Conservation (phyloP, 2,329 filamentous ascomycete species). For the Lachnellula subtilissima region DNA sequence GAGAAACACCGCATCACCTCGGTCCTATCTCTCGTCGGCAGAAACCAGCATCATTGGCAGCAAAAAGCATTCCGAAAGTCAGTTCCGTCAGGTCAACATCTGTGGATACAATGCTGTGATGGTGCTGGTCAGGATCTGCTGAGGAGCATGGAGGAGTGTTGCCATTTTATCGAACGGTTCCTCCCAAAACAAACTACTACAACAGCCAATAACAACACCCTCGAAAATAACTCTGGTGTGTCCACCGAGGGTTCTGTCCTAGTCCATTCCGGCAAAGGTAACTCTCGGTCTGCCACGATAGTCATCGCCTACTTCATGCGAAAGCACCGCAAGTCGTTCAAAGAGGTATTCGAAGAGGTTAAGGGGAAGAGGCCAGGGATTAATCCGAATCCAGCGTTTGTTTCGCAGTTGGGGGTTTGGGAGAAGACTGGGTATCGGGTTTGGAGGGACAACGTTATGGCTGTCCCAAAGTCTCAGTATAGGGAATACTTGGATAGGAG, state of each 20-base stretch:
- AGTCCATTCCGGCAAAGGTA: slow-evolving; percentile 33
- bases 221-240: background rate
- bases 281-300: slow-evolving; percentile 32
- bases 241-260: slow-evolving; percentile 16
- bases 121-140: background rate
- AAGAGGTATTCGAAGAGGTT: background rate
- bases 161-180: background rate
- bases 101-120: background rate
- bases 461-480: background rate
- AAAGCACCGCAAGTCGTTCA: slow-evolving; percentile 9
- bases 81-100: background rate
- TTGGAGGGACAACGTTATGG: slow-evolving; percentile 26
- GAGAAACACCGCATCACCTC: background rate
- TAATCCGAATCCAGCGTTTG: slow-evolving; percentile 30
- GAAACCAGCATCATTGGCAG: background rate
- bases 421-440: slow-evolving; percentile 28
- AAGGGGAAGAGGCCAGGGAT: slow-evolving; percentile 16
- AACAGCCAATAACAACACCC: background rate
- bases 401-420: slow-evolving; percentile 33
- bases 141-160: background rate
- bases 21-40: background rate
- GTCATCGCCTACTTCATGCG: slow-evolving; percentile 34
- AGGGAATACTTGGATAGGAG: background rate
- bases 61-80: background rate
- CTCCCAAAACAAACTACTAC: too few species aligned